Evolutionary conservation across 1,284 basidiomycete species (phyloP), one percentile per base, ranked within the genome.

Genomic region (Naganishia cerealis): DNA sequence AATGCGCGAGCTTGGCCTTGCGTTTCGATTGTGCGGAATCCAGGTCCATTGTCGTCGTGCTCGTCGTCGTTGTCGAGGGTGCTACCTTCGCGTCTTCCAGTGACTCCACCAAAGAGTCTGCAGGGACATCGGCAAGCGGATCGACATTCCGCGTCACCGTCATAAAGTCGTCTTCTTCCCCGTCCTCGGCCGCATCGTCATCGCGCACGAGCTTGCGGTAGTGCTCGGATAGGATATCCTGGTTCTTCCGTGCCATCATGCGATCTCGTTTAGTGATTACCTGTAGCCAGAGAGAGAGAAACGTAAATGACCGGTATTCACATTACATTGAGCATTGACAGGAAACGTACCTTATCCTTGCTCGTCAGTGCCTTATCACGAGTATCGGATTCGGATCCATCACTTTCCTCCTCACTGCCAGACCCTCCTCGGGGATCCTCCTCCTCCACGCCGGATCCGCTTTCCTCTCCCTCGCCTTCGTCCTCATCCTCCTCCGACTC

Each of bases 171-270:
- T 82, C 84, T 36, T 70, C 77, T 24, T 74, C 76, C 38, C 29
- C 29, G 6, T 75, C 84, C 0, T 76, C 80, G 29, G 77, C 79
- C 58, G 83, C 85, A 36, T 77, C 82, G 54, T 79, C 77, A 67
- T 89, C 88, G 68, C 92, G 90, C 66, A 98, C 84, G 59, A 99
- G 87, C 75, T 92, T 93, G 67, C 84, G 85, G 81, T 97, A 98
- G 79, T 97, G 94, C 71, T 89, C 87, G 0, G 93, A 94, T 21
- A 98, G 86, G 63, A 98, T 90, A 72, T 88, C 90, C 80, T 97
- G 94, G 79, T 98, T 98, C 80, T 92, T 94, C 68, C 95, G 88
- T 76, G 91, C 90, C 77, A 99, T 99, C 92, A 99, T 97, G 63
- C 93, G 87, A 79, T 99, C 96, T 79, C 98, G 97, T 82, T 96